phyloP scores from a whole-genome alignment of 1,284 basidiomycete species.

The Entoloma clypeatum region DNA sequence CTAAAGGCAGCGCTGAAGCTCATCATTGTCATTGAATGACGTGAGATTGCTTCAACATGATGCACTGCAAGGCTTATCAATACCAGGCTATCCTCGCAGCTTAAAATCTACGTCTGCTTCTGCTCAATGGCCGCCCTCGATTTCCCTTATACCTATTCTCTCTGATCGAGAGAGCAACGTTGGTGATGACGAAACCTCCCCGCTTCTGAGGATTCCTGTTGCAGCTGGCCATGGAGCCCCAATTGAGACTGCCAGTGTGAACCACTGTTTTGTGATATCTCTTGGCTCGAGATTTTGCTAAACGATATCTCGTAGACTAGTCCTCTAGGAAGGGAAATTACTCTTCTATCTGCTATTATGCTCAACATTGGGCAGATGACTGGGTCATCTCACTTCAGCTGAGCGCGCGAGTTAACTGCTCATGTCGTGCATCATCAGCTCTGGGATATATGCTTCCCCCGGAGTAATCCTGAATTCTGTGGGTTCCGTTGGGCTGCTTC shows the following conservation, averaged over 20 bases:
- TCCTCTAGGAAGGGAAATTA: constrained; percentile 29
- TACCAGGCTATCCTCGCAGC: too few relatives aligned
- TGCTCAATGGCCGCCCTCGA: too few relatives aligned
- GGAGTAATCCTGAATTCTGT: constrained; percentile 29
- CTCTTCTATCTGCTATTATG: constrained; percentile 31
- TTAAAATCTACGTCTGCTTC: too few relatives aligned
- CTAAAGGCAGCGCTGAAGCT: too few relatives aligned
- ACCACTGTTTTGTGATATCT: not conserved
- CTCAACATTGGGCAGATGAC: constrained; percentile 32
- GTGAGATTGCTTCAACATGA: too few relatives aligned
- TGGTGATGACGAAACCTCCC: not conserved
- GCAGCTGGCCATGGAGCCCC: too few relatives aligned
- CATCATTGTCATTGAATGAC: too few relatives aligned
- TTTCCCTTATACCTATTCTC: too few relatives aligned
- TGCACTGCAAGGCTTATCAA: too few relatives aligned
- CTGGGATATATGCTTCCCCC: constrained; percentile 32
- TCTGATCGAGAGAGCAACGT: too few relatives aligned
- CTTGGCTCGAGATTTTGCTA: constrained; percentile 2
- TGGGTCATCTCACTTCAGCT: constrained; percentile 20
- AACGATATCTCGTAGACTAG: constrained; percentile 13
- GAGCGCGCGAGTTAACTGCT: not conserved
- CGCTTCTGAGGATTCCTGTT: too few relatives aligned
- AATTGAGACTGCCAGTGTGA: too few relatives aligned
- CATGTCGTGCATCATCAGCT: constrained; percentile 17
- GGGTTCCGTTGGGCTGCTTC: constrained; percentile 29